phyloP scores from a whole-genome alignment of 768 basidiomycete species.

The Hygrophorus russula region DNA sequence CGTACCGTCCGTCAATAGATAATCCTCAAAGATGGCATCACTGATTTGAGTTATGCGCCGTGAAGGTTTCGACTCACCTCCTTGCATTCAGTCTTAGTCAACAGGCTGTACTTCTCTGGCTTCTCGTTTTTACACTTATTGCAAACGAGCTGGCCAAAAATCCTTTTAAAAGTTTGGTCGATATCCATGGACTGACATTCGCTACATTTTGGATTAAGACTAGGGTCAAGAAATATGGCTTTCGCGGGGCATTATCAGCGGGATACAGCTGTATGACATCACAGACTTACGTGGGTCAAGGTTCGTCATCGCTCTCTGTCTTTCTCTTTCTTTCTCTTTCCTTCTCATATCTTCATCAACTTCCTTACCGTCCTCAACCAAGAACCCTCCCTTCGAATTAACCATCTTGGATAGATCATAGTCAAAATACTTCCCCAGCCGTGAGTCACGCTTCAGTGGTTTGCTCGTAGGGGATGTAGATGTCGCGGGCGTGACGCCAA shows the following conservation, averaged over 20 bases:
- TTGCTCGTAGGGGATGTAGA: slow-evolving; percentile 51
- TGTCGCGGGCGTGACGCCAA: slow-evolving; percentile 43
- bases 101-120: slow-evolving; percentile 86
- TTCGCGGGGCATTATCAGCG: slow-evolving; percentile 1
- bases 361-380: slow-evolving; percentile 82
- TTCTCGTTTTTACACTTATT: slow-evolving; percentile 81
- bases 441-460: slow-evolving; percentile 59
- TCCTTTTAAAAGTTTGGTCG: slow-evolving; percentile 69
- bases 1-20: slow-evolving; percentile 86
- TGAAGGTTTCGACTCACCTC: slow-evolving; percentile 40
- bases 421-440: slow-evolving; percentile 88
- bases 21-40: slow-evolving; percentile 51
- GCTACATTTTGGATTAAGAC: slow-evolving; percentile 69
- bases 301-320: slow-evolving; percentile 64
- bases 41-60: not conserved
- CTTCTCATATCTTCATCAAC: slow-evolving; percentile 62
- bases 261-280: not conserved
- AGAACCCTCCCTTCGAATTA: slow-evolving; percentile 92
- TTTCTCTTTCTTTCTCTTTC: slow-evolving; percentile 75
- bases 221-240: slow-evolving; percentile 74
- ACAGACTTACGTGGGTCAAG: slow-evolving; percentile 54
- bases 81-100: slow-evolving; percentile 99
- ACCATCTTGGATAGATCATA: slow-evolving; percentile 97
- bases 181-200: slow-evolving; percentile 88
- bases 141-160: slow-evolving; percentile 82